A percentile compares a stretch with the other conserved stretches of the same genome.
Conservation (phyloP, 805 yeast species). For the Wickerhamomyces kurtzmanii region DNA sequence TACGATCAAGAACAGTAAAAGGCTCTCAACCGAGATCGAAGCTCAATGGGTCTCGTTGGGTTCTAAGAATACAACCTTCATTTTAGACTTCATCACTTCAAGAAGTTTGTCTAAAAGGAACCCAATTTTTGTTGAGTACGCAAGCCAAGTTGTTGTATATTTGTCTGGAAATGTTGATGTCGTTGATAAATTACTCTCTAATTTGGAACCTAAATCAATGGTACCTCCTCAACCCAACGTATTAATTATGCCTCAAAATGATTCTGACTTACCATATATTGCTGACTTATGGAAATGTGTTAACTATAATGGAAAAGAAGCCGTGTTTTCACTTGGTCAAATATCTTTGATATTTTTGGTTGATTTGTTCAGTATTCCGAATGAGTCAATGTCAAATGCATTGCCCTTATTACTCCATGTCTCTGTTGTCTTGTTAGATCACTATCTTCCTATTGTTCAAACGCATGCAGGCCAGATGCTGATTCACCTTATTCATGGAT, state of each 20-base stretch:
- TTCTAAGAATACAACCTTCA: constrained; percentile 59
- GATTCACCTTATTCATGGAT: constrained; percentile 59
- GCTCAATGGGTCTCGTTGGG: constrained; percentile 96
- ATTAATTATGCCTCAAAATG: constrained; percentile 21
- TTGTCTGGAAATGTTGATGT: constrained; percentile 49
- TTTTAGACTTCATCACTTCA: constrained; percentile 58
- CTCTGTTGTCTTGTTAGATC: constrained; percentile 75
- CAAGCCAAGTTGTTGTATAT: constrained; percentile 76
- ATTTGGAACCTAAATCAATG: constrained; percentile 80
- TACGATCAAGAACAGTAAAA: constrained; percentile 66
- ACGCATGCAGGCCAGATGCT: constrained; percentile 76
- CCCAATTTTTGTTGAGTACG: constrained; percentile 64
- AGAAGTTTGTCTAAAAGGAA: constrained; percentile 64
- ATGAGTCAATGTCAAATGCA: constrained; percentile 47
- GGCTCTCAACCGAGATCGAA: constrained; percentile 79
- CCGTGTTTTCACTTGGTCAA: constrained; percentile 82
- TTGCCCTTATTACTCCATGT: constrained; percentile 73
- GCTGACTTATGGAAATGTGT: constrained; percentile 57
- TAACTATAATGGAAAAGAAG: constrained; percentile 50
- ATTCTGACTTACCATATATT: constrained; percentile 53
- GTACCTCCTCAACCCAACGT: constrained; percentile 53
- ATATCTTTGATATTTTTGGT: constrained; percentile 77
- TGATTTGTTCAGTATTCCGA: constrained; percentile 62
- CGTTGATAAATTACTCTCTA: constrained; percentile 54
- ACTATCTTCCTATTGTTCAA: constrained; percentile 74